phyloP scores from a whole-genome alignment of 78 protist species.

The Cavenderia fasciculata region DNA sequence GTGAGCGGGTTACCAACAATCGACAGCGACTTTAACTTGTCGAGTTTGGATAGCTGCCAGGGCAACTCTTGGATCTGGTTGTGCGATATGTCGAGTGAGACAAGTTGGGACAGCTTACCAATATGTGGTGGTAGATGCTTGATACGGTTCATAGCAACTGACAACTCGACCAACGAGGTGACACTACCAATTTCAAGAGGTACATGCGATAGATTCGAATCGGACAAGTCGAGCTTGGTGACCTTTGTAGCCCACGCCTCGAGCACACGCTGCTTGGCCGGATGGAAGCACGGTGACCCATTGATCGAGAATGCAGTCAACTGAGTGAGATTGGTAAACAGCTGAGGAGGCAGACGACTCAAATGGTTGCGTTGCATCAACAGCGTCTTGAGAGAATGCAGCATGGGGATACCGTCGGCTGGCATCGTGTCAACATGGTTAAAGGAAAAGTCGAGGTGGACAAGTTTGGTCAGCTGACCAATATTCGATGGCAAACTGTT shows the following conservation, averaged over 20 bases:
- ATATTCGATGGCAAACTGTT: slow-evolving; percentile 52
- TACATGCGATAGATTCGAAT: slow-evolving; percentile 21
- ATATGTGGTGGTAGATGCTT: slow-evolving; percentile 74
- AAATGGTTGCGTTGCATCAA: slow-evolving; percentile 66
- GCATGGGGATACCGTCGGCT: neutral
- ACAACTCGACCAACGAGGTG: slow-evolving; percentile 14
- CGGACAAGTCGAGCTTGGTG: slow-evolving; percentile 26
- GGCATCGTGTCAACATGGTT: slow-evolving; percentile 43
- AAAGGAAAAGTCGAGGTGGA: slow-evolving; percentile 68
- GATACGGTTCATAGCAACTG: slow-evolving; percentile 63
- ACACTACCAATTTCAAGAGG: slow-evolving; percentile 70
- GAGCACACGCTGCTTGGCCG: slow-evolving; percentile 35
- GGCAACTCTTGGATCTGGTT: slow-evolving; percentile 73
- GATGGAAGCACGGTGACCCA: slow-evolving; percentile 76
- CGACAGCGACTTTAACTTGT: slow-evolving; percentile 45
- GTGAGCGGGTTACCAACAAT: slow-evolving; percentile 43
- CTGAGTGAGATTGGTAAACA: neutral
- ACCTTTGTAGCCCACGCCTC: slow-evolving; percentile 37
- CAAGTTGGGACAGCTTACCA: slow-evolving; percentile 27
- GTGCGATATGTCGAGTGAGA: slow-evolving; percentile 30
- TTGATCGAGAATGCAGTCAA: slow-evolving; percentile 54
- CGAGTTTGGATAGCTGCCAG: slow-evolving; percentile 76
- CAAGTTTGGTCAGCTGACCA: slow-evolving; percentile 13
- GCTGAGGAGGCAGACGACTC: slow-evolving; percentile 35
- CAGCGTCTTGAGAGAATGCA: slow-evolving; percentile 4